Evolutionary conservation across 768 basidiomycete genomes (phyloP), one percentile per base, ranked within the genome.

Genomic region (Tubosaeta sp.): DNA sequence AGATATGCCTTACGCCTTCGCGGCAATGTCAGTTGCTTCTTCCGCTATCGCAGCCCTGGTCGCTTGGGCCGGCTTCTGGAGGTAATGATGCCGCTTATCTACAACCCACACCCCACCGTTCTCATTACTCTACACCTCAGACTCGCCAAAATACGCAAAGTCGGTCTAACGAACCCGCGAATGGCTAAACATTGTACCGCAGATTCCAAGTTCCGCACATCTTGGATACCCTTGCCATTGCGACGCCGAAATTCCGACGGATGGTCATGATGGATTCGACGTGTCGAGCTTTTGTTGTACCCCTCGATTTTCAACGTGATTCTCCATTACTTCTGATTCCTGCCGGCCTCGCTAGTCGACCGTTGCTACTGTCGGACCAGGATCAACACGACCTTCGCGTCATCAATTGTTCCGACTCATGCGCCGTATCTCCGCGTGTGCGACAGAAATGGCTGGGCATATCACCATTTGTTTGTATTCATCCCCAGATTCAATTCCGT

Each of bases 1-100:
- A 64, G 65, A 73, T 6, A 76, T 82, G 54, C 80, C 83, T 11
- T 85, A 83, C 61, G 92, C 87, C 5, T 94, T 94, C 68, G 78
- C 78, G 45, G 73, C 69, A 39, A 80, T 88, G 72, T 80, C 86
- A 16, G 75, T 73, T 21, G 62, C 76, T 14, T 83, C 89, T 9
- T 73, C 81, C 27, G 70, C 76, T 47, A 59, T 86, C 31, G 84
- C 86, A 3, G 60, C 81, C 25, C 53, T 84, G 34, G 80, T 89
- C 44, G 81, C 82, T n/a, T 76, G 76, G 69, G 63, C 73, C 32
- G 90, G 90, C 5, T 71, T 90, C 19, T 78, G 87, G 57, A 84
- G 76, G 76, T 84, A 63, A 47, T 64, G 38, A 41, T 30, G 10
- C 31, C 43, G 22, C 41, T 58, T 56, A 48, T 53, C 52, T 49